These are phyloP conservation scores for Millerozyma acaciae DNA, from an alignment of 805 yeast genomes.

Conservation along the genomic window DNA sequence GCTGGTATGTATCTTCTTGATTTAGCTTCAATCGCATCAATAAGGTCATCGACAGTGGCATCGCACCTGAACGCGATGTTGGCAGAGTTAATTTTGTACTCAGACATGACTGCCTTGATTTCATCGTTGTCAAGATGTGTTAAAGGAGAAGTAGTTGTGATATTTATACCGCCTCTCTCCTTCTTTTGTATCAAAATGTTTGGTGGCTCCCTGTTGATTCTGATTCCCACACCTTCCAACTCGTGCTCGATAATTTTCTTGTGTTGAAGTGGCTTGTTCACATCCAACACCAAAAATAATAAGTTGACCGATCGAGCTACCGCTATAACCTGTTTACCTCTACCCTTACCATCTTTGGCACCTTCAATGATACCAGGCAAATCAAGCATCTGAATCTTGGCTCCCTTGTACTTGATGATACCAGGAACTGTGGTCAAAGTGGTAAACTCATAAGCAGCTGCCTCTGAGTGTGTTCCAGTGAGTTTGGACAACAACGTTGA, in stretches of 20 bases:
- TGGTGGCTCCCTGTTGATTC: slow-evolving; percentile 89
- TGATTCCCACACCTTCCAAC: slow-evolving; percentile 94
- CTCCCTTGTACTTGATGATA: slow-evolving; percentile 92
- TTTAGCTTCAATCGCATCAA: slow-evolving; percentile 88
- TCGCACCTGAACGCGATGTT: slow-evolving; percentile 96
- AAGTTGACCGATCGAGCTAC: slow-evolving; percentile 97
- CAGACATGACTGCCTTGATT: slow-evolving; percentile 92
- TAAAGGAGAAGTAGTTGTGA: slow-evolving; percentile 88
- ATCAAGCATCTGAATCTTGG: slow-evolving; percentile 94
- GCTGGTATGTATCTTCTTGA: slow-evolving; percentile 95
- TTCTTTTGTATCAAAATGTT: slow-evolving; percentile 88
- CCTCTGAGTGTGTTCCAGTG: slow-evolving; percentile 96
- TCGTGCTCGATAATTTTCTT: slow-evolving; percentile 92
- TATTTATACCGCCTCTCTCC: slow-evolving; percentile 93
- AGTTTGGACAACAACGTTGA: slow-evolving; percentile 80
- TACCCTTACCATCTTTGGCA: slow-evolving; percentile 87
- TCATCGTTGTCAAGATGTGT: slow-evolving; percentile 91
- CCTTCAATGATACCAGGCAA: slow-evolving; percentile 89
- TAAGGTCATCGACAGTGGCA: slow-evolving; percentile 94
- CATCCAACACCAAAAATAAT: slow-evolving; percentile 90
- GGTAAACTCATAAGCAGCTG: slow-evolving; percentile 97
- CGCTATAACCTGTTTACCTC: slow-evolving; percentile 96
- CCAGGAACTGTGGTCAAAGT: slow-evolving; percentile 98
- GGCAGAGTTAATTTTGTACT: slow-evolving; percentile 92
- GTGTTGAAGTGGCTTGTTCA: slow-evolving; percentile 92